A percentile compares a stretch with the other conserved stretches of the same genome.
phyloP scores from a whole-genome alignment of 2,329 filamentous ascomycete species.

The Ophiostoma ulmi region DNA sequence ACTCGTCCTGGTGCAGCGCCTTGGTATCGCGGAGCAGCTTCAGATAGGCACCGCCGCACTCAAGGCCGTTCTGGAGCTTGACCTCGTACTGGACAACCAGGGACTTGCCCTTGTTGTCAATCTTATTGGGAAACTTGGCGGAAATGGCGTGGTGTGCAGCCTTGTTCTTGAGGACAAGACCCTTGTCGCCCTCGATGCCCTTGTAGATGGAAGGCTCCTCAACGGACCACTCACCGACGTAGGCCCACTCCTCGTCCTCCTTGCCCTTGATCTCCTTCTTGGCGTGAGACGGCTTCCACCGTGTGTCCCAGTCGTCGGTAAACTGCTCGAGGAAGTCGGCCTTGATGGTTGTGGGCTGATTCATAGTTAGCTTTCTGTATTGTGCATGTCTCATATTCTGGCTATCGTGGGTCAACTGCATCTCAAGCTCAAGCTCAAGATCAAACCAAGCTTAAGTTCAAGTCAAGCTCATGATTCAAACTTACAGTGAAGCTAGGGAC shows the following conservation, averaged over 20 bases:
- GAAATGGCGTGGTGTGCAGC: slow-evolving; percentile 99
- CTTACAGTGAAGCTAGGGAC: slow-evolving; percentile 86
- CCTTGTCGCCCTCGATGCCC: slow-evolving; percentile 92
- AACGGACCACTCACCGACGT: slow-evolving; percentile 92
- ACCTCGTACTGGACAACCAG: slow-evolving; percentile 98
- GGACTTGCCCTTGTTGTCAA: slow-evolving; percentile 95
- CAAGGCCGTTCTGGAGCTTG: slow-evolving; percentile 94
- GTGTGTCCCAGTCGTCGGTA: slow-evolving; percentile 86
- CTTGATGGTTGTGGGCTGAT: slow-evolving; percentile 78
- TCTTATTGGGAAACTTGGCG: slow-evolving; percentile 93
- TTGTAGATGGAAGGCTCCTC: slow-evolving; percentile 89
- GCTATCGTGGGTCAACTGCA: not conserved
- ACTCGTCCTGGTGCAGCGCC: slow-evolving; percentile 93
- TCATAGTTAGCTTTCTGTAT: slow-evolving; percentile 11
- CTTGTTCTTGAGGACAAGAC: slow-evolving; percentile 94
- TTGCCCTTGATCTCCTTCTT: slow-evolving; percentile 82
- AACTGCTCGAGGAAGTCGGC: slow-evolving; percentile 98
- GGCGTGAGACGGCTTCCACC: slow-evolving; percentile 92
- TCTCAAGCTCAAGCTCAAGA: not conserved
- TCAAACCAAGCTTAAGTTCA: not conserved
- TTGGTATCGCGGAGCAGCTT: slow-evolving; percentile 98
- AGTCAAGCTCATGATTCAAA: slow-evolving; percentile 27
- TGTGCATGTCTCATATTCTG: not conserved
- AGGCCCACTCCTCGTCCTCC: slow-evolving; percentile 84
- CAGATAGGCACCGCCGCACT: slow-evolving; percentile 97